Evolutionary conservation across 139 green algal genomes (phyloP), one percentile per base, ranked within the genome.

Genomic region (Closterium sp.): DNA sequence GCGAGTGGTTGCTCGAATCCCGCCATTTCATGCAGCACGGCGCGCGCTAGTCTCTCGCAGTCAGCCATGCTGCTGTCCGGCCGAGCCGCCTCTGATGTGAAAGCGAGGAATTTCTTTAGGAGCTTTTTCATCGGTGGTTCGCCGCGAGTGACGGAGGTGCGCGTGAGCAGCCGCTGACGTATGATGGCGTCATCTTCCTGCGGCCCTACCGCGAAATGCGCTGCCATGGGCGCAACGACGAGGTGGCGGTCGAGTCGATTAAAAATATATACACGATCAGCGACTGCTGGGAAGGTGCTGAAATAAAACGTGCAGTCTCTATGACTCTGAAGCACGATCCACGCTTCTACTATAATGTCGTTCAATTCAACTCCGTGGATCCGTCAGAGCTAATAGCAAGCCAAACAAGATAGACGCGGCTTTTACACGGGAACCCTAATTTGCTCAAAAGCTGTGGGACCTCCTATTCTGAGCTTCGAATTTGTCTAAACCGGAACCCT

Each of bases 131-230:
- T 87, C 10, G 94, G 95, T 1, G 95, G 91, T 23, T 96, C 93
- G 88, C 91, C 91, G n/a, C 91, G 88, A 32, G 88, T 93, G 38
- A 93, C 34, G 4, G 92, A 94, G 33, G 93, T 92, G 28, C 94
- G 91, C 1, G 94, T 96, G 64, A 96, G 84, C 31, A 95, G 94
- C 25, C 95, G 90, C 33, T 93, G 87, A 81, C 91, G 92, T 85
- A 96, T 95, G 32, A 96, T 93, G 25, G 89, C 85, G 33, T 96
- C 95, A 90, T 96, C 95, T 84, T 96, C 90, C 89, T n/a, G 32
- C 21, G 76, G 83, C 10, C 83, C 76, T 33, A 89, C 33, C 34
- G 83, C 89, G 76, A 90, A 92, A 21, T 89, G 94, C 31, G 91
- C 94, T 30, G 86, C 36, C 88, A 91, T 91, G 12, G 12, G 84